Evolutionary conservation across 768 basidiomycete species (phyloP), one percentile per base, ranked within the genome.

Genomic region (Tylopilus plumbeoviolaceoides): DNA sequence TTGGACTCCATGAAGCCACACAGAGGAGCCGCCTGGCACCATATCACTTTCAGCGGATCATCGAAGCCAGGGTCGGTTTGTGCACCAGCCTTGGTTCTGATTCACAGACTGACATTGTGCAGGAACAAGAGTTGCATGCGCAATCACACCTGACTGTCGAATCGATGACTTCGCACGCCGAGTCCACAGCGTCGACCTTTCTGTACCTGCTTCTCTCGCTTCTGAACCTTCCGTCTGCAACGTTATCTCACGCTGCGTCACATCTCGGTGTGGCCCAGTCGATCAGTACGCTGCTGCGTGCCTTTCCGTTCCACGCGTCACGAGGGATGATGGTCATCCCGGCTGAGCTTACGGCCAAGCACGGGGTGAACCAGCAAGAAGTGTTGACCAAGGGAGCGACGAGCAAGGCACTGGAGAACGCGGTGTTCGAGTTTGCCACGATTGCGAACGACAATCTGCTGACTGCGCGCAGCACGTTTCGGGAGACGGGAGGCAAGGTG

Each of bases 341-440:
- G 11, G 84, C 87, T 23, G 90, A 91, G 62, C 79, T 92, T 50
- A 89, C 89, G 14, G 85, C 87, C 39, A 84, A 78, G 56, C 86
- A 91, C 58, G 80, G 82, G 18, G 85, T 92, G 18, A 80, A 74
- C 56, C 89, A 91, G 66, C 89, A 94, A 64, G 85, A 89, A 15
- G 82, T 93, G 15, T 84, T 91, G 63, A 76, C 82, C 41, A 71
- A 72, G 30, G 83, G 83, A 5, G 60, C 55, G 40, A 59, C 72
- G 10, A 83, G 83, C 41, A 68, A 77, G 44, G 87, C 82, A 2
- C 73, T 93, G 15, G 82, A 82, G 45, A 85, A 90, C 54, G 90
- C 91, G 0, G 86, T 89, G 27, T 94, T 81, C 63, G 89, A 91
- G 62, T 84, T 92, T 68, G 91, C 91, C 31, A 84, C 83, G 9